A percentile compares a stretch with the other conserved stretches of the same genome.
phyloP scores from a whole-genome alignment of 345 rosid species.

The Murraya paniculata region DNA sequence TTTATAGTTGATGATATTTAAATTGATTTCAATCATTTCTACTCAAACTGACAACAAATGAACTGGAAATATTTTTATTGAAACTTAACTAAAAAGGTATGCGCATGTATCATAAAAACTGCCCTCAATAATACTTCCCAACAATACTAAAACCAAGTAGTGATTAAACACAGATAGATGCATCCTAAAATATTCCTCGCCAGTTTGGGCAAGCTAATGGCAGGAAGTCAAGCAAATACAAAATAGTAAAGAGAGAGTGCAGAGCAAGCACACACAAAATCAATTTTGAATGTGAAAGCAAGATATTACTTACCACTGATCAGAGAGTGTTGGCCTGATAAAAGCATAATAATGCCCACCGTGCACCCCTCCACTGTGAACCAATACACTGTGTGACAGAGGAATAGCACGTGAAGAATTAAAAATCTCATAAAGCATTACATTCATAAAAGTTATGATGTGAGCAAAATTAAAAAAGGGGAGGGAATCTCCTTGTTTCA shows the following conservation, averaged over 20 bases:
- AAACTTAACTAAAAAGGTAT: neutral
- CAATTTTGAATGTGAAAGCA: neutral
- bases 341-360: constrained; percentile 99
- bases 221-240: neutral
- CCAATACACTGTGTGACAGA: constrained; percentile 74
- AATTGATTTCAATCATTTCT: too few species aligned
- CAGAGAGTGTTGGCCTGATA: constrained; percentile 88
- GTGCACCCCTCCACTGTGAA: constrained; percentile 97
- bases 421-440: neutral
- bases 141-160: neutral
- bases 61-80: too few species aligned
- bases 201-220: neutral
- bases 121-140: too few species aligned
- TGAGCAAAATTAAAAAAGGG: neutral
- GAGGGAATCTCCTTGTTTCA: neutral
- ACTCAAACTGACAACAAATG: too few species aligned
- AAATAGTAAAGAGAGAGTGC: neutral
- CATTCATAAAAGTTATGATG: neutral
- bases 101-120: neutral
- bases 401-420: constrained; percentile 2
- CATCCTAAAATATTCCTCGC: neutral
- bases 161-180: neutral
- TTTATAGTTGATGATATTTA: neutral
- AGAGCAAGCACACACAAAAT: neutral
- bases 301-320: constrained; percentile 63